Conservation (phyloP, 768 basidiomycete species). For the Amanita phalloides region DNA sequence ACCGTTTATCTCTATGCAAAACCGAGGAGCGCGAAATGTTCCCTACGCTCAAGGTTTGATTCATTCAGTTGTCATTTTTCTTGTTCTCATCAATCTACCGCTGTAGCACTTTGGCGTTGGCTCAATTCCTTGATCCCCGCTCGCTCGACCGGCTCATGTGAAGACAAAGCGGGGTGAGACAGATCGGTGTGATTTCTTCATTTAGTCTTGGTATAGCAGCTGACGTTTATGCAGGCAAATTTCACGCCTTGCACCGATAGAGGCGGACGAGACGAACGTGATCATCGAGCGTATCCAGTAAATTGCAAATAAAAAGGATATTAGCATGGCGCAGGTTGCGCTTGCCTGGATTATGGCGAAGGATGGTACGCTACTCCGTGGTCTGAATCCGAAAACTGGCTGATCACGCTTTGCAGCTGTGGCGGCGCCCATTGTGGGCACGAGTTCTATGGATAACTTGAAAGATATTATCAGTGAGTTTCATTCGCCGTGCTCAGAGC, state of each 20-base stretch:
- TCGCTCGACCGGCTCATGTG: conserved; percentile 31
- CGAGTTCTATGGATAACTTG: conserved; percentile 39
- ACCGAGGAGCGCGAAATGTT: conserved; percentile 32
- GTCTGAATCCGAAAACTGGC: not conserved
- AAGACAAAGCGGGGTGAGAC: conserved; percentile 7
- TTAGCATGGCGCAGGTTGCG: no score
- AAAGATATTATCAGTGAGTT: conserved; percentile 33
- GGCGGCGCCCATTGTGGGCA: conserved; percentile 50
- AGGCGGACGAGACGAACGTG: no score
- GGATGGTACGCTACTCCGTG: conserved; percentile 12
- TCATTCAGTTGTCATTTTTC: not conserved
- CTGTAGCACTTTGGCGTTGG: conserved; percentile 40
- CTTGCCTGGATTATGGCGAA: no score
- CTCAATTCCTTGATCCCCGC: conserved; percentile 49
- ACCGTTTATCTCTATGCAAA: conserved; percentile 17
- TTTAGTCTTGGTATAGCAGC: not conserved
- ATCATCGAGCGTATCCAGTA: conserved; percentile 32
- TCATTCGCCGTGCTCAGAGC: not conserved
- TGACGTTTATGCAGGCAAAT: not conserved
- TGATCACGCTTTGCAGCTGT: conserved; percentile 21
- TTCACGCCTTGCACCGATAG: not conserved
- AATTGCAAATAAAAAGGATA: no score
- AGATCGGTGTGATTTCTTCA: not conserved
- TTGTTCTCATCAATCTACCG: not conserved
- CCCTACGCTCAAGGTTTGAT: conserved; percentile 6